Conservation (phyloP, 441 rosid species). For the Gossypium gossypioides region DNA sequence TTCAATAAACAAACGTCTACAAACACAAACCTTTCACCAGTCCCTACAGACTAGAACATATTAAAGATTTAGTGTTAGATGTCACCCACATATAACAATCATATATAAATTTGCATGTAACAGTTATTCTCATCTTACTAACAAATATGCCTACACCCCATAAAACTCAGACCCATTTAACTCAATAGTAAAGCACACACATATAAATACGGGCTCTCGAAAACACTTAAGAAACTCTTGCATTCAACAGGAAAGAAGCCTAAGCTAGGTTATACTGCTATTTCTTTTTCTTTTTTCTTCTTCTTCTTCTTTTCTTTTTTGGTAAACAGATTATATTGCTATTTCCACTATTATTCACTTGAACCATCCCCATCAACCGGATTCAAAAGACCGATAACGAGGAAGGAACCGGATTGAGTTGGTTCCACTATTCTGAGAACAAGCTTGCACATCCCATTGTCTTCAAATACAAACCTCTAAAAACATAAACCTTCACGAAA, state of each 20-base stretch:
- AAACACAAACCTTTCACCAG: constrained; percentile 12
- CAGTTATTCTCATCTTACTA: not conserved
- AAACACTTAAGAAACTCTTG: not conserved
- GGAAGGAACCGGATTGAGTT: constrained; percentile 10
- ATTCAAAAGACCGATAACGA: constrained; percentile 19
- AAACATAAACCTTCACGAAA: constrained; percentile 10
- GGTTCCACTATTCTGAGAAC: constrained; percentile 13
- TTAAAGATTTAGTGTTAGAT: not conserved
- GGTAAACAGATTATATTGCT: too few species aligned
- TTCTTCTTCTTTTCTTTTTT: too few species aligned
- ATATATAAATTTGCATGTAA: not conserved
- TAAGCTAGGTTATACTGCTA: not conserved
- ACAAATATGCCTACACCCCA: not conserved
- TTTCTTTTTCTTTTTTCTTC: not conserved
- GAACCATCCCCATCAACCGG: constrained; percentile 28
- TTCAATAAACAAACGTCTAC: constrained; percentile 8
- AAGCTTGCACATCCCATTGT: constrained; percentile 21
- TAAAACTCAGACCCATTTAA: not conserved
- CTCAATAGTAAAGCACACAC: not conserved
- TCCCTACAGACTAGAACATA: constrained; percentile 1
- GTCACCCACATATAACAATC: not conserved
- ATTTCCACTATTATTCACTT: constrained; percentile 17
- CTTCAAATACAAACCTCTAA: constrained; percentile 11
- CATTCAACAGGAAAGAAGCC: not conserved
- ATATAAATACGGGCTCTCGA: not conserved